phyloP scores from a whole-genome alignment of 176 grass and related monocot genomes.

The Triticum monococcum region DNA sequence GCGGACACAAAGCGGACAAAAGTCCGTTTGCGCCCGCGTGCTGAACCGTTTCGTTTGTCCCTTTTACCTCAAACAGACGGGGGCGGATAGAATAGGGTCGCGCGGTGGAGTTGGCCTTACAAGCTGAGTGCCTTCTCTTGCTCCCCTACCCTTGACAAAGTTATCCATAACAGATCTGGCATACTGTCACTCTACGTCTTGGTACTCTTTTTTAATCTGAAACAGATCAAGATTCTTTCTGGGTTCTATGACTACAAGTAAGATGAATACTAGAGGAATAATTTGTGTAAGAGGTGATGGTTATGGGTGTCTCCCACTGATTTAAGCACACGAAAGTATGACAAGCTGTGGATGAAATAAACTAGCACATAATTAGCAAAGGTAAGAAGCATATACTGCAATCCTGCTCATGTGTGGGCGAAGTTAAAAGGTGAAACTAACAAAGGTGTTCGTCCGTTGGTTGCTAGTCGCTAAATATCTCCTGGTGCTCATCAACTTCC shows the following conservation, averaged over 20 bases:
- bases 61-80: no score
- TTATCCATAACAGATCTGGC: background rate
- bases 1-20: no score
- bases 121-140: no score
- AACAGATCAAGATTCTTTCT: no score
- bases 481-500: background rate
- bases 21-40: no score
- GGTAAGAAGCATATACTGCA: background rate
- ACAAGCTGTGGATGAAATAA: background rate
- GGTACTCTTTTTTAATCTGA: no score
- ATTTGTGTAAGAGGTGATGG: background rate
- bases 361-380: background rate
- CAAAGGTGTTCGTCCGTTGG: background rate
- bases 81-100: no score
- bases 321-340: background rate
- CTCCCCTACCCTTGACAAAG: background rate
- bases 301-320: background rate
- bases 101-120: no score
- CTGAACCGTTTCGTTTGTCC: no score
- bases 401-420: background rate
- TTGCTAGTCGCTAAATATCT: background rate
- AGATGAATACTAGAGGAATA: background rate
- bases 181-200: background rate
- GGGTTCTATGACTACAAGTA: background rate
- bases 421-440: background rate